These are phyloP conservation scores for Bonia amplexicaulis DNA, from an alignment of 176 grass and related monocot genomes.

Conservation along the genomic window DNA sequence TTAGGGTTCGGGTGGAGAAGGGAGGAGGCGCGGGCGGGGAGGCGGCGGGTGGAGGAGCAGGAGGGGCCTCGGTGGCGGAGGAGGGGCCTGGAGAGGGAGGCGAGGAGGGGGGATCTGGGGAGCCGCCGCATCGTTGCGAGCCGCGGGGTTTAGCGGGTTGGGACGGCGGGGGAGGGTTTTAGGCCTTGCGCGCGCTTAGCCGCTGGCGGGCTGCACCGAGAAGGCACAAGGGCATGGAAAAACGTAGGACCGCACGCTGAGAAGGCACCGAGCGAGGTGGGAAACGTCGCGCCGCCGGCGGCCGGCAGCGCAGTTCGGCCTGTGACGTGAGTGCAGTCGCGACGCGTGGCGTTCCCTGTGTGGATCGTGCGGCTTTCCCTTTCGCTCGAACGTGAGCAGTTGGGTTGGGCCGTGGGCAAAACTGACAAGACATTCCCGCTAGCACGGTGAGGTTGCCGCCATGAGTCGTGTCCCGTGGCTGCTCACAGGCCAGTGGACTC, in stretches of 20 bases:
- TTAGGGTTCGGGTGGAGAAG: slow-evolving; percentile 39
- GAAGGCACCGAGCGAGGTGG: background rate
- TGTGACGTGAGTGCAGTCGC: too few relatives aligned
- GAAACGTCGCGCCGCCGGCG: background rate
- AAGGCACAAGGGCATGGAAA: background rate
- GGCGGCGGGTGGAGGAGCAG: background rate
- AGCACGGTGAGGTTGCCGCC: background rate
- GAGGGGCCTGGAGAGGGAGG: slow-evolving; percentile 23
- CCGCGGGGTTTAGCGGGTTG: slow-evolving; percentile 1
- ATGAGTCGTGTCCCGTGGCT: background rate
- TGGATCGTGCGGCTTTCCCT: too few relatives aligned
- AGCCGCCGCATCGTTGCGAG: slow-evolving; percentile 44
- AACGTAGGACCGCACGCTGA: background rate
- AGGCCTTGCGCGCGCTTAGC: background rate
- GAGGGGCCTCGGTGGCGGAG: slow-evolving; percentile 13
- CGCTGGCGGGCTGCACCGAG: background rate
- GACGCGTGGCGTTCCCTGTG: too few relatives aligned
- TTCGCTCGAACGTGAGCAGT: too few relatives aligned
- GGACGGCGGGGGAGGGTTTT: background rate
- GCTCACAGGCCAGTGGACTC: background rate
- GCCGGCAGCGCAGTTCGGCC: background rate
- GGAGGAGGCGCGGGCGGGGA: slow-evolving; percentile 13
- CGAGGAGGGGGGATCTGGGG: slow-evolving; percentile 25
- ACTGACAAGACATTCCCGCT: too few relatives aligned
- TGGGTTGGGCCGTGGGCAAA: background rate